phyloP scores from a whole-genome alignment of 2,329 filamentous ascomycete genomes.

The Cladosporium phlei region DNA sequence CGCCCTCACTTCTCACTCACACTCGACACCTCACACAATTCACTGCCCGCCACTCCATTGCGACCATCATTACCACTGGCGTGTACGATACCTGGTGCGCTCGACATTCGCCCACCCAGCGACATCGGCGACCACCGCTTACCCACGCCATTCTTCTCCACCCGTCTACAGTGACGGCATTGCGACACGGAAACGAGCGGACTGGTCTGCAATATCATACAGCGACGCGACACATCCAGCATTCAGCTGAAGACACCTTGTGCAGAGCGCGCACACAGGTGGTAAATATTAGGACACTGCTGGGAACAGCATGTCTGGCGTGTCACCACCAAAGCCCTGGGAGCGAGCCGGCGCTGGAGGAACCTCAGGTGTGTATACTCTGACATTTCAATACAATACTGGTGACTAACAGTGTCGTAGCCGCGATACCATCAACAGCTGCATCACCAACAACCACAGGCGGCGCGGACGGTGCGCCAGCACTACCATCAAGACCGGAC shows the following conservation, averaged over 20 bases:
- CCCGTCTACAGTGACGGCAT: constrained; percentile 7
- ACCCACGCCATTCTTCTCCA: background rate
- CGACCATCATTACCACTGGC: too few species aligned
- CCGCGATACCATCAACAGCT: constrained; percentile 44
- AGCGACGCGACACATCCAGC: background rate
- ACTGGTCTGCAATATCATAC: background rate
- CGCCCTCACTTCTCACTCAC: background rate
- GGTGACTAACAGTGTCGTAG: constrained; percentile 31
- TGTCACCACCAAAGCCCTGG: constrained; percentile 95
- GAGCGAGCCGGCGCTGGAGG: constrained; percentile 66
- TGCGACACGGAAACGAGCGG: background rate
- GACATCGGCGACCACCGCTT: constrained; percentile 9
- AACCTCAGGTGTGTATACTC: constrained; percentile 25
- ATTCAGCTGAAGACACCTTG: too few species aligned
- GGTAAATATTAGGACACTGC: constrained; percentile 1
- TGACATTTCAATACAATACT: constrained; percentile 16
- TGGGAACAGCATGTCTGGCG: constrained; percentile 13
- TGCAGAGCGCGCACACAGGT: background rate
- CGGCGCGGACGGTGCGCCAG: constrained; percentile 50
- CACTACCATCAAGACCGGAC: constrained; percentile 74
- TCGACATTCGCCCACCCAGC: too few species aligned
- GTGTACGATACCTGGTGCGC: too few species aligned
- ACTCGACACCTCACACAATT: too few species aligned
- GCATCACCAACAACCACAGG: constrained; percentile 36
- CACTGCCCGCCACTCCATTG: background rate